A percentile compares a stretch with the other conserved stretches of the same genome.
Evolutionary conservation across 208 protist species (phyloP).

Genomic region (Wallacemonas rigidus): DNA sequence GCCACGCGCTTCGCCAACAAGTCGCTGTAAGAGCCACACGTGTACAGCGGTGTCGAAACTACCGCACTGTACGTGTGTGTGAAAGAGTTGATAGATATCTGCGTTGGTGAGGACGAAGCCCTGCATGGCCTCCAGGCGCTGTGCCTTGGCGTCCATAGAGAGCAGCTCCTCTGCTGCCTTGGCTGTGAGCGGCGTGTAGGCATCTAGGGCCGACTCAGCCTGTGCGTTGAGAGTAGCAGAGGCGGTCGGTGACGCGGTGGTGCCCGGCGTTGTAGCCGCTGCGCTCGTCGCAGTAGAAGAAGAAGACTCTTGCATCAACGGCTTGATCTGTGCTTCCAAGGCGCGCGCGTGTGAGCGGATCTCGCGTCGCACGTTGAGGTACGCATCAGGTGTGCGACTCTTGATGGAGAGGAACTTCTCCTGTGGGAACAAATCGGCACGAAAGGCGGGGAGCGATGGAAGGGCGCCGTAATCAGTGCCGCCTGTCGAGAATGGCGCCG

Average conservation of each 20-base stretch:
- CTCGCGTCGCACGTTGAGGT: constrained; percentile 46
- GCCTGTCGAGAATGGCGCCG: background rate
- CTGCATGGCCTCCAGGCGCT: constrained; percentile 44
- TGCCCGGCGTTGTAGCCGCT: background rate
- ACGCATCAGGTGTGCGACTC: constrained; percentile 53
- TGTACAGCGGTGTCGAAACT: constrained; percentile 37
- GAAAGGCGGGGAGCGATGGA: constrained; percentile 36
- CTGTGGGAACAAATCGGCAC: constrained; percentile 49
- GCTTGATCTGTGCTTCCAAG: constrained; percentile 18
- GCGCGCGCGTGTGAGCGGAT: constrained; percentile 21
- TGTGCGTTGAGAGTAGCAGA: background rate
- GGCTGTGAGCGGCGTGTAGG: constrained; percentile 30
- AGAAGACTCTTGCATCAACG: background rate
- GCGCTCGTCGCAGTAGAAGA: background rate
- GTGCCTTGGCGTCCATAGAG: constrained; percentile 44
- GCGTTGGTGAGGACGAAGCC: constrained; percentile 71
- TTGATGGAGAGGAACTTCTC: constrained; percentile 86
- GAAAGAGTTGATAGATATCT: constrained; percentile 59
- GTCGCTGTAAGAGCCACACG: constrained; percentile 33
- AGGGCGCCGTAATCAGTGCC: background rate
- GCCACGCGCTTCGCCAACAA: constrained; percentile 36
- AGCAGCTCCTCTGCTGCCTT: constrained; percentile 56
- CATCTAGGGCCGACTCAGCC: background rate
- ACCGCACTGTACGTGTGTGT: constrained; percentile 47
- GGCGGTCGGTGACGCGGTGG: background rate